Conservation (phyloP, 192 early-diverging fungal genomes). For the Oehlia diaphana region DNA sequence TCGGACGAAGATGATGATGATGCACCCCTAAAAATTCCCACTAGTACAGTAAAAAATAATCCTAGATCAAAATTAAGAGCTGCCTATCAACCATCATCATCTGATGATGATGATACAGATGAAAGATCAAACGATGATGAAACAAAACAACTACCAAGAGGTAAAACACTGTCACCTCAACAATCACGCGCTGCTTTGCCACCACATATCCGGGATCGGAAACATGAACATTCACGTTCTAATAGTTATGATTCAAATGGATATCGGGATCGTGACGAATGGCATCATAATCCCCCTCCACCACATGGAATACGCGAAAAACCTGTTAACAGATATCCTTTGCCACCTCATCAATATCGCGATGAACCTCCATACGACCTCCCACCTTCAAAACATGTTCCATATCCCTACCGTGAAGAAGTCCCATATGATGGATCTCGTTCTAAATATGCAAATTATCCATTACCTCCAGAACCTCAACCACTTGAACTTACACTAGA, state of each 20-base stretch:
- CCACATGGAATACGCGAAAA: conserved; percentile 11
- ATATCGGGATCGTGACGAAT: conserved; percentile 3
- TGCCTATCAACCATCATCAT: neutral
- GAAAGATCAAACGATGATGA: conserved; percentile 8
- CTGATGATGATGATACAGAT: neutral
- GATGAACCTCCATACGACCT: conserved; percentile 7
- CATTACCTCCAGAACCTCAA: conserved; percentile 13
- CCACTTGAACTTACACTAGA: neutral
- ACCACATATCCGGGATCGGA: neutral
- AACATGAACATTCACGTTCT: neutral
- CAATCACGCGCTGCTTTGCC: neutral
- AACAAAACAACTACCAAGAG: neutral
- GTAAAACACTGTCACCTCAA: neutral
- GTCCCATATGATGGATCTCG: conserved; percentile 12
- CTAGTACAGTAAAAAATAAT: neutral
- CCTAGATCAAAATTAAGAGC: neutral
- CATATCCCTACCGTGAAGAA: conserved; percentile 16
- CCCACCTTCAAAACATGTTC: neutral
- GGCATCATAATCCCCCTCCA: neutral
- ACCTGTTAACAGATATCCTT: neutral
- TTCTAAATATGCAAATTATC: neutral
- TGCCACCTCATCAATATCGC: conserved; percentile 5
- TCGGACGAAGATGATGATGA: neutral
- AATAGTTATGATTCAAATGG: conserved; percentile 14
- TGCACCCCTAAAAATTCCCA: neutral